Conservation (phyloP, 2,329 filamentous ascomycete genomes). For the Nemania serpens region DNA sequence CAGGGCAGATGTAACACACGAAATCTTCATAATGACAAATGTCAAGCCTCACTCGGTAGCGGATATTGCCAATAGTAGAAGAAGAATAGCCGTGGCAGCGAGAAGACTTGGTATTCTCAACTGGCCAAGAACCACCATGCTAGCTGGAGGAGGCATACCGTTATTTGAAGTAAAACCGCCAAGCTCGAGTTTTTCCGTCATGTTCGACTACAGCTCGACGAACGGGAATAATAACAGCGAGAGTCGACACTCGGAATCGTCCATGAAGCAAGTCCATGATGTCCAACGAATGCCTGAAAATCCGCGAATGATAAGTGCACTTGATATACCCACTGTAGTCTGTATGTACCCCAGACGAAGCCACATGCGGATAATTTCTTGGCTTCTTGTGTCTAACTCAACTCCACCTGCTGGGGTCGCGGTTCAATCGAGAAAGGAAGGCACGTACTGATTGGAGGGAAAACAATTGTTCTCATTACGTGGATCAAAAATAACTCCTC, state of each 20-base stretch:
- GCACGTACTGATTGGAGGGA: slow-evolving; percentile 25
- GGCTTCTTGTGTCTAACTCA: slow-evolving; percentile 7
- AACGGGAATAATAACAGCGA: too few species aligned
- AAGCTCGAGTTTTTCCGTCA: slow-evolving; percentile 1
- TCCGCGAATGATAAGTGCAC: slow-evolving; percentile 21
- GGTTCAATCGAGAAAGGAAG: not conserved
- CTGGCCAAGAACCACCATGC: too few species aligned
- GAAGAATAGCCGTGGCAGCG: not conserved
- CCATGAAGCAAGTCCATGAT: not conserved
- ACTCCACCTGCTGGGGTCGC: slow-evolving; percentile 21
- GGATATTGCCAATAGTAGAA: not conserved
- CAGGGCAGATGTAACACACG: slow-evolving; percentile 24
- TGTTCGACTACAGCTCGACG: not conserved
- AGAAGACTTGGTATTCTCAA: too few species aligned
- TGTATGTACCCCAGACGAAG: not conserved
- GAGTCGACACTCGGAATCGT: not conserved
- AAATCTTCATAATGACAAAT: slow-evolving; percentile 23
- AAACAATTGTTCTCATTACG: slow-evolving; percentile 3
- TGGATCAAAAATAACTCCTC: not conserved
- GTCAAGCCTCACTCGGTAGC: not conserved
- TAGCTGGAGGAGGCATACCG: not conserved
- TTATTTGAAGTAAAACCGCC: slow-evolving; percentile 13
- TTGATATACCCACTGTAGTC: not conserved
- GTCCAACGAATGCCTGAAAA: not conserved
- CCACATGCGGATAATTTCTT: slow-evolving; percentile 2